Percentiles rank a stretch among this genome's conserved stretches.
phyloP scores from a whole-genome alignment of 1,284 basidiomycete genomes.

The Ganoderma boninense region DNA sequence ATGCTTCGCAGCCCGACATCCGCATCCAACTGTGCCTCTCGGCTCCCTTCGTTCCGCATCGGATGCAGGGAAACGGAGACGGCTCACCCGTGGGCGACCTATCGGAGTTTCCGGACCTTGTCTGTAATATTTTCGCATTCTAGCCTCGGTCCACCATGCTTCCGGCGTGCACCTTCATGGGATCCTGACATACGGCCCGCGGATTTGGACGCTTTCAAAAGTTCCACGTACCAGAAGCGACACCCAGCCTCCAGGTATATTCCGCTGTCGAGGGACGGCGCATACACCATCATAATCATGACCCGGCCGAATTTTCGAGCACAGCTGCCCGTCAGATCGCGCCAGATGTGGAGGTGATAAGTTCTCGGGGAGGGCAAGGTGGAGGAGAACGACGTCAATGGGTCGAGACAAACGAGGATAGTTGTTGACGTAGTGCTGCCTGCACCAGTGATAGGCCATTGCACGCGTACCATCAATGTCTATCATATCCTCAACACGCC shows the following conservation, averaged over 20 bases:
- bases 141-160: slow-evolving; percentile 16
- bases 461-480: too few species aligned
- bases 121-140: background rate
- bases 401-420: background rate
- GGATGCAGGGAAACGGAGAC: background rate
- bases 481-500: background rate
- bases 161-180: slow-evolving; percentile 22
- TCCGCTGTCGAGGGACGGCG: background rate
- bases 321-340: background rate
- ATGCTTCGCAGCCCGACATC: background rate
- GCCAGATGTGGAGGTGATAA: background rate
- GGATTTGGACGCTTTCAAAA: slow-evolving; percentile 15
- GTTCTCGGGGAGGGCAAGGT: background rate
- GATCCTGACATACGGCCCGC: slow-evolving; percentile 27
- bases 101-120: background rate
- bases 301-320: background rate
- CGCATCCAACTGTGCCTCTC: background rate
- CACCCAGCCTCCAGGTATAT: background rate
- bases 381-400: background rate
- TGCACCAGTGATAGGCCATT: too few species aligned
- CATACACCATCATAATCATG: background rate
- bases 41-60: background rate
- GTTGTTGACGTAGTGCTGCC: background rate
- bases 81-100: slow-evolving; percentile 4
- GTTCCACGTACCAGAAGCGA: slow-evolving; percentile 3